phyloP scores from a whole-genome alignment of 192 early-diverging fungal species.

The Ambispora gerdemannii region DNA sequence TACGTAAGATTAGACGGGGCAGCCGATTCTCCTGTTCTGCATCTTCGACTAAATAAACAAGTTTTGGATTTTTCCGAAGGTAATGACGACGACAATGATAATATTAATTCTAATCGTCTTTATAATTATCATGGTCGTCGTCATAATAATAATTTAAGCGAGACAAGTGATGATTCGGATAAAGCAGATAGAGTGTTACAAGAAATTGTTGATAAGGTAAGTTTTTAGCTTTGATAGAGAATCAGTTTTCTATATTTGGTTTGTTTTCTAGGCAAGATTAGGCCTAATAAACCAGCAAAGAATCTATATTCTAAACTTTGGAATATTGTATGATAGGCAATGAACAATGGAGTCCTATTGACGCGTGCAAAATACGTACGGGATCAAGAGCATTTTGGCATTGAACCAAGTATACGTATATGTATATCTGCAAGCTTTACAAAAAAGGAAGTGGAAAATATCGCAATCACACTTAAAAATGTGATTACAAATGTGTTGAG shows the following conservation, averaged over 20 bases:
- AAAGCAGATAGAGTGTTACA: constrained; percentile 78
- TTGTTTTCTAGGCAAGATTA: constrained; percentile 22
- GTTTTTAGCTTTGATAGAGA: constrained; percentile 4
- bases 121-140: too few relatives aligned
- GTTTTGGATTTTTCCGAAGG: constrained; percentile 15
- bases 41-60: constrained; percentile 64
- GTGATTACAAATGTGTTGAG: constrained; percentile 59
- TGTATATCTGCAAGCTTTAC: constrained; percentile 70
- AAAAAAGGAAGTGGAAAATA: constrained; percentile 83
- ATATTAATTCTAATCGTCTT: too few relatives aligned
- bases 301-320: neutral
- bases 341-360: constrained; percentile 81
- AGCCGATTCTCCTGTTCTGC: constrained; percentile 66
- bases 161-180: constrained; percentile 35
- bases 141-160: too few relatives aligned
- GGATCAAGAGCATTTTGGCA: constrained; percentile 71
- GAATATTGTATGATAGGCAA: constrained; percentile 35
- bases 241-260: neutral
- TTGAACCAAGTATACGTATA: constrained; percentile 81
- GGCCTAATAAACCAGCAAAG: neutral
- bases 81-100: neutral
- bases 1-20: constrained; percentile 51
- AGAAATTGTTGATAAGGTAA: constrained; percentile 72
- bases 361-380: constrained; percentile 84
- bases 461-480: constrained; percentile 70